Evolutionary conservation across 805 yeast species (phyloP), one percentile per base, ranked within the genome.

Genomic region (Pichia cabralensis): DNA sequence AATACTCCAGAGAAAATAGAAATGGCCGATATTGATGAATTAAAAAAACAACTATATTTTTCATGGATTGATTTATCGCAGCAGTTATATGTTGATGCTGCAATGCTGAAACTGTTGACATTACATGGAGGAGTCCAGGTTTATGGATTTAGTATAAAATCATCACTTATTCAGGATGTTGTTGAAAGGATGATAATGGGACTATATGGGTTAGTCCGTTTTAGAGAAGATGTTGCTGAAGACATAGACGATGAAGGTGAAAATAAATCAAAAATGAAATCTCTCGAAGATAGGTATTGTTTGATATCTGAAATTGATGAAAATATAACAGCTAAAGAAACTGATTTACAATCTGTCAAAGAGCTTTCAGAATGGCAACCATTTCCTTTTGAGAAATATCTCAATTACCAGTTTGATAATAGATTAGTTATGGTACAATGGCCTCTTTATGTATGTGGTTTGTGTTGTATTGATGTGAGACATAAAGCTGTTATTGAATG

Each of bases 31-130:
- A 22, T 33, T 12, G 29, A 35, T 8, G 20, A 31, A 19, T 20
- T 30, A 17, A 17, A 24, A 19, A 37, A 37, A 12, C 52, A 49
- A 5, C 46, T 55, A 22, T 58, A 58, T 55, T 56, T 51, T 35
- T 53, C 60, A 24, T 58, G 62, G 62, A 43, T 48, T 31, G 63
- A 58, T 42, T 36, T 60, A 27, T 52, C 60, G 11, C 63, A 60
- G 23, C 63, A 58, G 29, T 19, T 56, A 28, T 67, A 65, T 42
- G 55, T 58, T 43, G 50, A 59, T 59, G 50, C 66, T 50, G 30
- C 55, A 47, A 29, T 54, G 53, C 34, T 67, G 60, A 31, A 61
- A 50, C 34, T 62, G 48, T 38, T 60, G 52, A 42, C 60, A 36
- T 35, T 52, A 56, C 37, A 47, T 48, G 26, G 52, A 40, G 46